Base-by-base conservation (phyloP, 148 eudicot genomes). In the Amaranthus palmeri region DNA sequence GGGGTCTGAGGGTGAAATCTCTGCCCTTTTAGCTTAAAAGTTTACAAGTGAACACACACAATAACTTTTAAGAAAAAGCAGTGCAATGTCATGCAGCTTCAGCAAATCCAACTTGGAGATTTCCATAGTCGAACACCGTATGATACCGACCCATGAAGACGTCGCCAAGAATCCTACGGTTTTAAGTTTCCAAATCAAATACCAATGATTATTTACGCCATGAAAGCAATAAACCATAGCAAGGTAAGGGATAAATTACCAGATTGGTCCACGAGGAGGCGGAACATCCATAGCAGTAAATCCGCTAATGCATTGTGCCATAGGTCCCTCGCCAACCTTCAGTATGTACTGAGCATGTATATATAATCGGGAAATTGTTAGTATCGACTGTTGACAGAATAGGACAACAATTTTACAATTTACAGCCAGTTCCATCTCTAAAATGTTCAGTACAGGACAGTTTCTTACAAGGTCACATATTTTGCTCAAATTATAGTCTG, bases 261-360 rank as follows among this genome's bases (percentile, higher is more conserved):
- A 92, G 66, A 92, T 90, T 25, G 98, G 96, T 71, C 98, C 98
- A 58, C 83, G 92, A 61, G 98, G 98, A 76, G 98, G 98, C 13
- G 98, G 86, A 52, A 92, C 55, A 74, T 92, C 98, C 77, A 92
- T 36, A 63, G 89, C 90, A 44, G 82, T 87, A 73, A 92, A 92
- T 61, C 98, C 98, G 15, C 96, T 90, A 18, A 92, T 88, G 85
- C 98, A 92, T 64, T 92, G 98, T 51, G 93, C 92, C 4, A 78
- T 70, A 0, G 86, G 13, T 13, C 98, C 96, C 81, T 88, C 91
- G 4, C 97, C 98, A 13, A 92, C 85, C 81, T 88, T 89, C 65
- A 92, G 89, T 69, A 92, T 76, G 67, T 92, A 92, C 98, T 92
- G 92, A 69, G 15, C 56, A 18, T 47, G 42, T 45, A 68, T 65